These are phyloP conservation scores for Alternaria incomplexa DNA, from an alignment of 2,329 filamentous ascomycete genomes.

Conservation along the genomic window DNA sequence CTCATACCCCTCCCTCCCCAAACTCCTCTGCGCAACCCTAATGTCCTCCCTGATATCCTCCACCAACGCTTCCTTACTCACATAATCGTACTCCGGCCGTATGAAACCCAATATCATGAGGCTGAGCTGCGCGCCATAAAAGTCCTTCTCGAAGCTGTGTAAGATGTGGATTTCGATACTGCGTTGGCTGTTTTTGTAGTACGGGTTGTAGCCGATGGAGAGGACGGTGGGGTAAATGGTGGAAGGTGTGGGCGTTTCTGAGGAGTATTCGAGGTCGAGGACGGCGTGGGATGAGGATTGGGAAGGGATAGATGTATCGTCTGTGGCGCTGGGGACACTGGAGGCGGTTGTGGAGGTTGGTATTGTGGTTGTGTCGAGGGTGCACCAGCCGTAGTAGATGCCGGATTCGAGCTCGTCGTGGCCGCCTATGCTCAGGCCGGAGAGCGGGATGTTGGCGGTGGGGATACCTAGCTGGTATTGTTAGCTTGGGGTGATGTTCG, in stretches of 20 bases:
- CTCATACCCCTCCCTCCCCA: slow-evolving; percentile 69
- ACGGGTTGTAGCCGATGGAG: slow-evolving; percentile 83
- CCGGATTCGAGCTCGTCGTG: slow-evolving; percentile 70
- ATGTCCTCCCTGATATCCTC: slow-evolving; percentile 91
- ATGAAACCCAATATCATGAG: slow-evolving; percentile 86
- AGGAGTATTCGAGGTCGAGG: slow-evolving; percentile 30
- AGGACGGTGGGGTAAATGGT: slow-evolving; percentile 43
- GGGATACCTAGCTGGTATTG: slow-evolving; percentile 81
- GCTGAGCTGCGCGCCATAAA: slow-evolving; percentile 82
- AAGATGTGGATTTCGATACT: slow-evolving; percentile 92
- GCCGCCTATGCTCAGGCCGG: slow-evolving; percentile 73
- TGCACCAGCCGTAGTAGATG: slow-evolving; percentile 93
- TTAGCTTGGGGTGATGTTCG: background rate
- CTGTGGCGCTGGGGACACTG: slow-evolving; percentile 23
- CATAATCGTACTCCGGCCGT: slow-evolving; percentile 87
- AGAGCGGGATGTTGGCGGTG: slow-evolving; percentile 82
- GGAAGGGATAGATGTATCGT: slow-evolving; percentile 14
- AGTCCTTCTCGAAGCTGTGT: slow-evolving; percentile 76
- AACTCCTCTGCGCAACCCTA: slow-evolving; percentile 75
- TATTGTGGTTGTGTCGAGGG: slow-evolving; percentile 63
- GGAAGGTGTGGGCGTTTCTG: slow-evolving; percentile 18
- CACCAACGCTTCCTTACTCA: slow-evolving; percentile 79
- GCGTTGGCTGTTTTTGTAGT: slow-evolving; percentile 89
- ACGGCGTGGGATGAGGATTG: slow-evolving; percentile 37
- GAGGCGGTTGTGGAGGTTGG: slow-evolving; percentile 45